These are phyloP conservation scores for Jaltomata sinuosa DNA, from an alignment of 257 asterid species.

Conservation along the genomic window DNA sequence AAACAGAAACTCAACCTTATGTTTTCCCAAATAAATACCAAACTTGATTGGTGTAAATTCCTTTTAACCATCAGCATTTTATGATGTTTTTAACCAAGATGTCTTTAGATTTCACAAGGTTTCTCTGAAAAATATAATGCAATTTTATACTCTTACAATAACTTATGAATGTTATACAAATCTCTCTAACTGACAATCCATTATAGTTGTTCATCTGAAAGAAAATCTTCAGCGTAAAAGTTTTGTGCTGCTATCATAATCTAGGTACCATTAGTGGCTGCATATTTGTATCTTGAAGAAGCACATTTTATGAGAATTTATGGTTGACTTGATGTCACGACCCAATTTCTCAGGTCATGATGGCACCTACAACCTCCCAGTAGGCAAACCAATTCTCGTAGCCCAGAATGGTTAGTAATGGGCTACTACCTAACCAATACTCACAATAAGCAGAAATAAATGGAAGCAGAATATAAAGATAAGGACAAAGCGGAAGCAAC, in stretches of 20 bases:
- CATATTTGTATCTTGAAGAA: not conserved
- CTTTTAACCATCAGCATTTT: not conserved
- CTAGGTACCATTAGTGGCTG: not conserved
- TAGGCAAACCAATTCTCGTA: too few relatives aligned
- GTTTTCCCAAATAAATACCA: not conserved
- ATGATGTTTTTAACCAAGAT: too few relatives aligned
- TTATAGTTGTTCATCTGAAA: not conserved
- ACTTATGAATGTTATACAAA: not conserved
- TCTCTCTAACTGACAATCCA: not conserved
- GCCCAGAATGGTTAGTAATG: too few relatives aligned
- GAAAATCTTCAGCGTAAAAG: not conserved
- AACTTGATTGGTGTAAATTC: too few relatives aligned
- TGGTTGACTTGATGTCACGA: too few relatives aligned
- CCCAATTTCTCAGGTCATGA: too few relatives aligned
- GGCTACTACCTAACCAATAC: too few relatives aligned
- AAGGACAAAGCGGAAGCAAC: too few relatives aligned
- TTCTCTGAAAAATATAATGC: not conserved
- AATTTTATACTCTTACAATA: not conserved
- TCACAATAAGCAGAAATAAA: too few relatives aligned
- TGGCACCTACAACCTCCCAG: too few relatives aligned
- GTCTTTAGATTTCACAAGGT: not conserved
- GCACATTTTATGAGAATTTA: not conserved
- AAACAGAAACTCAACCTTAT: not conserved
- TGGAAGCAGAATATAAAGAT: too few relatives aligned
- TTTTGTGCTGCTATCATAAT: not conserved